A percentile compares a stretch with the other conserved stretches of the same genome.
These are phyloP conservation scores for Hippophae gyantsensis DNA, from an alignment of 306 rosid species.

Conservation along the genomic window DNA sequence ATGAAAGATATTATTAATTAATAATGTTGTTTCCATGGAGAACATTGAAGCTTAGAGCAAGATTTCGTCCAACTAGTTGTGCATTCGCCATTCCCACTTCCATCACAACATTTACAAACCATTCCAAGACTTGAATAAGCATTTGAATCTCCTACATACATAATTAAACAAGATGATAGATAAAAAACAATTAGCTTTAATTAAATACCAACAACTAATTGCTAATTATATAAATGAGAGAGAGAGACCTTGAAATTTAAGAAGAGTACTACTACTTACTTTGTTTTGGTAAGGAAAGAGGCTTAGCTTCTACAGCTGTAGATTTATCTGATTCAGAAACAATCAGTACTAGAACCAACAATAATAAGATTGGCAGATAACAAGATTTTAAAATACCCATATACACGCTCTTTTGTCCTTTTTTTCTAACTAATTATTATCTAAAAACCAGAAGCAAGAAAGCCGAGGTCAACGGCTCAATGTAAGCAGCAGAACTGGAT, in stretches of 20 bases:
- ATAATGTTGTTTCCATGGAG: conserved; percentile 31
- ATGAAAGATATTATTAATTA: not conserved
- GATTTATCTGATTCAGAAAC: conserved; percentile 16
- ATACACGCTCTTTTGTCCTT: too few relatives aligned
- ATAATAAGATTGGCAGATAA: not conserved
- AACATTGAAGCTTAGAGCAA: conserved; percentile 29
- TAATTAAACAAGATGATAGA: not conserved
- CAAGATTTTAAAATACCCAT: too few relatives aligned
- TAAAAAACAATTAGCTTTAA: not conserved
- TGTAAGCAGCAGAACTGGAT: too few relatives aligned
- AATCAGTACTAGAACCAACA: conserved; percentile 11
- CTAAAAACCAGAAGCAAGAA: too few relatives aligned
- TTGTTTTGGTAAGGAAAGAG: conserved; percentile 16
- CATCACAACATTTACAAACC: conserved; percentile 39
- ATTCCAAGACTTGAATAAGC: conserved; percentile 25
- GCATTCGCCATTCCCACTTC: conserved; percentile 18
- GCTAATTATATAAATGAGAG: not conserved
- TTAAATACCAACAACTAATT: not conserved
- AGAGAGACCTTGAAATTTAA: not conserved
- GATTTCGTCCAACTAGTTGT: conserved; percentile 18
- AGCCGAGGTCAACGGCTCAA: too few relatives aligned
- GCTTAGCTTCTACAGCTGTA: conserved; percentile 20
- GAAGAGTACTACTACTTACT: conserved; percentile 10
- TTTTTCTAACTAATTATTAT: too few relatives aligned
- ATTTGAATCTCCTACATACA: conserved; percentile 18